Percentiles rank a stretch among this genome's conserved stretches.
Conservation (phyloP, 305 asterid genomes). For the Fraxinus angustifolia region DNA sequence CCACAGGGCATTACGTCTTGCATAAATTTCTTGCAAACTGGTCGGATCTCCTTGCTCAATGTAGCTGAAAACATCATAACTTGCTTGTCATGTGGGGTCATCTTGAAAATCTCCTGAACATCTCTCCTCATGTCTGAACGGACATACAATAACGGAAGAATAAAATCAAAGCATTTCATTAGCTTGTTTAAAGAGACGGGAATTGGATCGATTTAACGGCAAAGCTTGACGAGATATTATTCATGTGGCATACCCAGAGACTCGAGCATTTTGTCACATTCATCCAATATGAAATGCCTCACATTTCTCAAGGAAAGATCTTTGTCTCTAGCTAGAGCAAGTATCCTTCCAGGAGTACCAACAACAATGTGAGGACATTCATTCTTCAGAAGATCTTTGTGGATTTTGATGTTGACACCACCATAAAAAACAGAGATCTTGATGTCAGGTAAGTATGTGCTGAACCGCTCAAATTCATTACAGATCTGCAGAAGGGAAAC, state of each 20-base stretch:
- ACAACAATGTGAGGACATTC: constrained; percentile 79
- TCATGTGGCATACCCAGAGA: constrained; percentile 48
- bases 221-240: not conserved
- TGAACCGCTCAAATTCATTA: constrained; percentile 62
- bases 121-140: constrained; percentile 79
- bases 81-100: constrained; percentile 92
- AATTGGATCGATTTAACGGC: not conserved
- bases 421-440: constrained; percentile 69
- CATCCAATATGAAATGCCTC: constrained; percentile 73
- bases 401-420: constrained; percentile 66
- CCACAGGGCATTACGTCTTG: constrained; percentile 84
- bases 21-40: constrained; percentile 92
- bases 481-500: constrained; percentile 52
- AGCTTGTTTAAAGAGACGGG: not conserved
- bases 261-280: constrained; percentile 78
- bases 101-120: constrained; percentile 83
- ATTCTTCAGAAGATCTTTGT: constrained; percentile 63
- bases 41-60: constrained; percentile 90
- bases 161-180: not conserved
- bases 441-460: constrained; percentile 50
- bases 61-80: constrained; percentile 95
- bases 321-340: constrained; percentile 64
- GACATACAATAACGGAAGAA: constrained; percentile 6
- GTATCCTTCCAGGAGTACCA: constrained; percentile 76
- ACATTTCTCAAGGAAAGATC: constrained; percentile 56